phyloP scores from a whole-genome alignment of 2,329 filamentous ascomycete genomes.

The Colletotrichum lentis region DNA sequence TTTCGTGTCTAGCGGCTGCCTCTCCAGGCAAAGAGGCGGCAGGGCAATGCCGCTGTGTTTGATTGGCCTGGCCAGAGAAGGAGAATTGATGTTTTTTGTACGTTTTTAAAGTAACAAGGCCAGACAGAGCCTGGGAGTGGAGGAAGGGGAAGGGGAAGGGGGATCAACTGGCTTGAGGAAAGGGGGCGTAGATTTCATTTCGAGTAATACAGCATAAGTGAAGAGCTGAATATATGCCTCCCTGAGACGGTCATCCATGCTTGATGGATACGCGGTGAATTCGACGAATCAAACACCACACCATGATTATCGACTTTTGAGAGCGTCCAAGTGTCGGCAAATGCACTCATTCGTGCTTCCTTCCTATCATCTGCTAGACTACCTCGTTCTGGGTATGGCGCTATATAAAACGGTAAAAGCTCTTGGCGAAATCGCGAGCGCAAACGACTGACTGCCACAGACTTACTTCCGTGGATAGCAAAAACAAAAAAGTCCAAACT shows the following conservation, averaged over 20 bases:
- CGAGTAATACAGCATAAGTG: conserved; percentile 28
- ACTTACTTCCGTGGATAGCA: not conserved
- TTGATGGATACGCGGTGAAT: not conserved
- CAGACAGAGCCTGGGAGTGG: not conserved
- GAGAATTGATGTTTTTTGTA: not conserved
- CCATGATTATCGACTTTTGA: not conserved
- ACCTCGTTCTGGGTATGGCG: conserved; percentile 1
- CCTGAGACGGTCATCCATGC: not conserved
- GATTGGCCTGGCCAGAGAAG: not conserved
- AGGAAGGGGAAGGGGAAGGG: not conserved
- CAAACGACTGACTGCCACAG: not conserved
- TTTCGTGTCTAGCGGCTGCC: not conserved
- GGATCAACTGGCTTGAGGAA: not conserved
- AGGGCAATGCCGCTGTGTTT: not conserved
- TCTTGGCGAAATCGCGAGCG: not conserved
- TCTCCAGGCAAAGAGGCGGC: not conserved
- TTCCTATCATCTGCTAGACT: not conserved
- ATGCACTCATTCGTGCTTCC: too few relatives aligned
- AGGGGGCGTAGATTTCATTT: conserved; percentile 20
- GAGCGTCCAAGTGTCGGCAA: not conserved
- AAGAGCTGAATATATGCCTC: conserved; percentile 21
- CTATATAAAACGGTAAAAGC: not conserved
- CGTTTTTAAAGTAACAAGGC: not conserved
- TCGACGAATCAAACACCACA: not conserved
- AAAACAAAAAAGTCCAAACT: not conserved